Evolutionary conservation across 2,329 filamentous ascomycete species (phyloP).

Genomic region (Cercospora brassicicola): DNA sequence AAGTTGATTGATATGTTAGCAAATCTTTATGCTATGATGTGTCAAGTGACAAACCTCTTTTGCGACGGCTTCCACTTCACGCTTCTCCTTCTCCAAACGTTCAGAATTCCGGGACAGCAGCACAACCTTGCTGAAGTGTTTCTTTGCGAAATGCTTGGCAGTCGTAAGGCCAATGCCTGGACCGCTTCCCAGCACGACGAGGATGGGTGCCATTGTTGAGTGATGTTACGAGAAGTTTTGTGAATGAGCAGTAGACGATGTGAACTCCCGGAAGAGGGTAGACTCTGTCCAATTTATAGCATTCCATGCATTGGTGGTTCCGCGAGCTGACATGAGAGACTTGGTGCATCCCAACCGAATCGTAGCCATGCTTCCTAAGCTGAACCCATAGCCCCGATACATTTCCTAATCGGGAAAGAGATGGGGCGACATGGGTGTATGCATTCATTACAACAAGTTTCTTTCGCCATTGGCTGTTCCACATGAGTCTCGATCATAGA

Average conservation of each 20-base stretch:
- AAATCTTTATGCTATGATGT: neutral
- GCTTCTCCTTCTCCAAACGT: conserved; percentile 17
- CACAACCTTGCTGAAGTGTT: conserved; percentile 16
- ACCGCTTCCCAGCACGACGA: conserved; percentile 17
- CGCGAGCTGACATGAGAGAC: neutral
- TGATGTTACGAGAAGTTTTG: neutral
- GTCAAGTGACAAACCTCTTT: neutral
- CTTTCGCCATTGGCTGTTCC: neutral
- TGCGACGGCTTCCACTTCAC: conserved; percentile 6
- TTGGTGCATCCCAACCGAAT: neutral
- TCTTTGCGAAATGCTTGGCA: conserved; percentile 18
- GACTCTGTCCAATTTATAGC: neutral
- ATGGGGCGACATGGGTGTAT: neutral
- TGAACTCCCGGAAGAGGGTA: neutral
- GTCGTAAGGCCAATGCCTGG: conserved; percentile 23
- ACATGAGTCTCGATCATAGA: neutral
- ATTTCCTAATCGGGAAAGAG: conserved; percentile 12
- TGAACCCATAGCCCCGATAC: conserved; percentile 2
- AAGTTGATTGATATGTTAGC: neutral
- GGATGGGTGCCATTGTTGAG: conserved; percentile 9
- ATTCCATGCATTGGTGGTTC: neutral
- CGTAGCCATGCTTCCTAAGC: neutral
- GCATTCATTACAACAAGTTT: neutral
- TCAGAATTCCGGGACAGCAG: conserved; percentile 21
- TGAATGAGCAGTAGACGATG: neutral